Conservation (phyloP, 805 yeast species). For the Cyberlindnera amylophila region DNA sequence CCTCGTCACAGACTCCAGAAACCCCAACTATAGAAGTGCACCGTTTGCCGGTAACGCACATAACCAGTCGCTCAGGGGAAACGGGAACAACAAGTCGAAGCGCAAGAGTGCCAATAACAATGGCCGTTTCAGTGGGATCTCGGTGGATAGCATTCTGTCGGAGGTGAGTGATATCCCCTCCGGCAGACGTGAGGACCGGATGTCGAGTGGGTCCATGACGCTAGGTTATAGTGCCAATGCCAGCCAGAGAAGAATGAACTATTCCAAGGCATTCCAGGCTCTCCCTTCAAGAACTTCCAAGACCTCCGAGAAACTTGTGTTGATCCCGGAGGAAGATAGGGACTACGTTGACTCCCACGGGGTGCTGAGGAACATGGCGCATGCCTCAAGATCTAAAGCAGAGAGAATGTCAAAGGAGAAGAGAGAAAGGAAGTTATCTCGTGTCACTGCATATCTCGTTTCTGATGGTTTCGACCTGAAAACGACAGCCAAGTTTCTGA, state of each 20-base stretch:
- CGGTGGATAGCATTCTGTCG: conserved; percentile 74
- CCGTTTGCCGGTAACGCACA: conserved; percentile 71
- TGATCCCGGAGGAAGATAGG: conserved; percentile 61
- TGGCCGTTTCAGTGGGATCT: conserved; percentile 59
- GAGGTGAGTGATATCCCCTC: conserved; percentile 87
- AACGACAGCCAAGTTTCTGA: conserved; percentile 59
- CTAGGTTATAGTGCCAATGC: conserved; percentile 10
- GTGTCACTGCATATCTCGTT: conserved; percentile 90
- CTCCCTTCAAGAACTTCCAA: conserved; percentile 78
- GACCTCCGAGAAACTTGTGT: conserved; percentile 78
- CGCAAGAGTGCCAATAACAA: conserved; percentile 30
- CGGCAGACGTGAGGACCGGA: conserved; percentile 46
- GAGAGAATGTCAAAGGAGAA: conserved; percentile 49
- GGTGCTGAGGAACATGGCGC: conserved; percentile 1
- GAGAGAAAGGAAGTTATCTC: conserved; percentile 55
- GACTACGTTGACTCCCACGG: conserved; percentile 11
- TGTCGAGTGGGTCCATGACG: conserved; percentile 31
- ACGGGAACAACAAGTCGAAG: conserved; percentile 14
- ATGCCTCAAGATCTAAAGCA: conserved; percentile 33
- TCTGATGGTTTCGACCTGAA: conserved; percentile 76
- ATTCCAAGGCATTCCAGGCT: conserved; percentile 49
- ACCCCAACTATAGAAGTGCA: conserved; percentile 52
- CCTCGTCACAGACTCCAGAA: conserved; percentile 84
- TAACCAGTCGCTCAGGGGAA: conserved; percentile 9
- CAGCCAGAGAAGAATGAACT: conserved; percentile 16